A percentile compares a stretch with the other conserved stretches of the same genome.
Conservation (phyloP, 2,329 filamentous ascomycete genomes). For the Fusarium luffae region DNA sequence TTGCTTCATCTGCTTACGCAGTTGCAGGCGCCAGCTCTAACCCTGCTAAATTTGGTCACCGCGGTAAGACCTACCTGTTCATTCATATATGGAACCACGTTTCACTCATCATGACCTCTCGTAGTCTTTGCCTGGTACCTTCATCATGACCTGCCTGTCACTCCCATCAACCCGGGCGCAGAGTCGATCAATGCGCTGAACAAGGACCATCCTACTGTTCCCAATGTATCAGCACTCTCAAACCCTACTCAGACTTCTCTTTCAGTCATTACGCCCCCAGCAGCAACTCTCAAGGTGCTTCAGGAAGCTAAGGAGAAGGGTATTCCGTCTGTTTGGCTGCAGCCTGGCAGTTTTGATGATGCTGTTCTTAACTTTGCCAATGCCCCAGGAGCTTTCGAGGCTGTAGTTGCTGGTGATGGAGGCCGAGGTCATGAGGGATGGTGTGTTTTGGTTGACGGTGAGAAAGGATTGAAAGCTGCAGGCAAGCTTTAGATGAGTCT, state of each 20-base stretch:
- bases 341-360: conserved; percentile 88
- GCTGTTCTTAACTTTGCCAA: conserved; percentile 77
- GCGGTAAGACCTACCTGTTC: conserved; percentile 64
- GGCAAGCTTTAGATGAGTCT: conserved; percentile 59
- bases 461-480: conserved; percentile 67
- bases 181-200: conserved; percentile 70
- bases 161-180: conserved; percentile 82
- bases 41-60: conserved; percentile 86
- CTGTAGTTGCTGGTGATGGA: conserved; percentile 74
- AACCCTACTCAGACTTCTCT: conserved; percentile 77
- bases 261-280: conserved; percentile 88
- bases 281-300: conserved; percentile 78
- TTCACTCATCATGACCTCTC: conserved; percentile 12
- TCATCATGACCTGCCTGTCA: conserved; percentile 77
- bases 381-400: conserved; percentile 69
- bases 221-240: conserved; percentile 73
- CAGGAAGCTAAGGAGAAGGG: conserved; percentile 80
- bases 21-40: conserved; percentile 92
- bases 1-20: conserved; percentile 81
- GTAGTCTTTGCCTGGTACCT: conserved; percentile 95
- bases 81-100: background rate
- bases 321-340: conserved; percentile 83
- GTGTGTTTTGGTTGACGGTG: conserved; percentile 89
- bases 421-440: conserved; percentile 78
- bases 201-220: conserved; percentile 70